These are phyloP conservation scores for Naganishia vaughanmartiniae DNA, from an alignment of 768 basidiomycete species.

Conservation along the genomic window DNA sequence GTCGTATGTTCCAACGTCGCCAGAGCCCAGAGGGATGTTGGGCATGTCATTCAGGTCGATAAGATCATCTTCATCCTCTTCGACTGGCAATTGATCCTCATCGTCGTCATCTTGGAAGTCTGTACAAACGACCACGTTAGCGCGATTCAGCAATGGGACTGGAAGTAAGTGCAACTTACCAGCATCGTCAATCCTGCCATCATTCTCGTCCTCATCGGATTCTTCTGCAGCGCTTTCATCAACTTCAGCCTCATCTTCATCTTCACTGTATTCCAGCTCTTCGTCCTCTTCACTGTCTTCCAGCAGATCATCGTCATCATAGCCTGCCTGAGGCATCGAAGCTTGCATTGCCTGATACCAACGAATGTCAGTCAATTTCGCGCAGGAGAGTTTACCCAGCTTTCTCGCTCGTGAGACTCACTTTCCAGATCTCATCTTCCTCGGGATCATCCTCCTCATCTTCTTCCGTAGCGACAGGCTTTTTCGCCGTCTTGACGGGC, in stretches of 20 bases:
- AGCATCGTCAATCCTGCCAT: conserved; percentile 34
- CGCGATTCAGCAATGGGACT: not conserved
- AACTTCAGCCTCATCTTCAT: conserved; percentile 38
- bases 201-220: conserved; percentile 60
- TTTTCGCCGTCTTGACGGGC: conserved; percentile 39
- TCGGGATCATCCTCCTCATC: conserved; percentile 45
- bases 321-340: conserved; percentile 65
- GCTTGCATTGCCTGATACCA: conserved; percentile 77
- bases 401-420: conserved; percentile 48
- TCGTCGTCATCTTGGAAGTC: conserved; percentile 62
- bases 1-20: conserved; percentile 24
- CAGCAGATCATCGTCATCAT: conserved; percentile 52
- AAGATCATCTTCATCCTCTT: conserved; percentile 48
- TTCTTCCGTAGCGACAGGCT: conserved; percentile 35
- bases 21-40: conserved; percentile 40
- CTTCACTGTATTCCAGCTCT: conserved; percentile 42
- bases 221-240: conserved; percentile 36
- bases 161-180: not conserved
- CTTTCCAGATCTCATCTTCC: conserved; percentile 86
- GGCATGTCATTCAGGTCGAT: conserved; percentile 46
- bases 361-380: not conserved
- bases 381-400: conserved; percentile 15
- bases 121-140: not conserved
- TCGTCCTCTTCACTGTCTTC: conserved; percentile 35
- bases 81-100: conserved; percentile 50